These are phyloP conservation scores for Penicillium antarcticum DNA, from an alignment of 495 filamentous ascomycete species.

Conservation along the genomic window DNA sequence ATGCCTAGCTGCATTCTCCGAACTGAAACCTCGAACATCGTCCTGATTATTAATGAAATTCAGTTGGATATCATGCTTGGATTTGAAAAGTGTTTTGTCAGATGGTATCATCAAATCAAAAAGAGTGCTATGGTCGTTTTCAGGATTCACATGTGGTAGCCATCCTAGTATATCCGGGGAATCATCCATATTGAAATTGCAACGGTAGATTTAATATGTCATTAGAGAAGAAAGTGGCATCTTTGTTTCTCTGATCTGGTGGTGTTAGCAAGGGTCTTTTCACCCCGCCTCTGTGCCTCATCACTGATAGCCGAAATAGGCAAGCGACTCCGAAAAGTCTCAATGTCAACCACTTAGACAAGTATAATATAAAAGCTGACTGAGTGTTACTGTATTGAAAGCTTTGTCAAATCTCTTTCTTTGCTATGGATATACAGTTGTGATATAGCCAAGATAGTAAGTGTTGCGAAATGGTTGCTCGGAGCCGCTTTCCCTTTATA, in stretches of 20 bases:
- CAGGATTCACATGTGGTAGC: too few relatives aligned
- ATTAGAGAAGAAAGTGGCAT: too few relatives aligned
- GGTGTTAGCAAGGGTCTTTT: background rate
- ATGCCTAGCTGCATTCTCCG: slow-evolving; percentile 16
- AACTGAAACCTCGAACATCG: slow-evolving; percentile 12
- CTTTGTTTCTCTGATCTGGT: background rate
- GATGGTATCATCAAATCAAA: background rate
- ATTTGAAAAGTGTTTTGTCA: too few relatives aligned
- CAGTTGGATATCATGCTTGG: background rate
- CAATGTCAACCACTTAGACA: too few relatives aligned
- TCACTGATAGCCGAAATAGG: background rate
- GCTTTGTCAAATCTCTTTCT: too few relatives aligned
- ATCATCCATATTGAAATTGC: too few relatives aligned
- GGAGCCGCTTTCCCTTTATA: slow-evolving; percentile 1
- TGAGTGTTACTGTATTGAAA: too few relatives aligned
- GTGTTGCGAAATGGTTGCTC: background rate
- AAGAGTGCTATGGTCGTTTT: too few relatives aligned
- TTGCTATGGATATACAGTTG: too few relatives aligned
- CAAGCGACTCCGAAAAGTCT: slow-evolving; percentile 2
- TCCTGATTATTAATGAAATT: slow-evolving; percentile 35
- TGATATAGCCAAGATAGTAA: background rate
- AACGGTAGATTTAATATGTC: too few relatives aligned
- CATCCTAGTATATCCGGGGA: too few relatives aligned
- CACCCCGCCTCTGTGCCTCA: background rate
- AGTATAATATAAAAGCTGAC: too few relatives aligned